Conservation (phyloP, 768 basidiomycete genomes). For the Tricholoma terreum region DNA sequence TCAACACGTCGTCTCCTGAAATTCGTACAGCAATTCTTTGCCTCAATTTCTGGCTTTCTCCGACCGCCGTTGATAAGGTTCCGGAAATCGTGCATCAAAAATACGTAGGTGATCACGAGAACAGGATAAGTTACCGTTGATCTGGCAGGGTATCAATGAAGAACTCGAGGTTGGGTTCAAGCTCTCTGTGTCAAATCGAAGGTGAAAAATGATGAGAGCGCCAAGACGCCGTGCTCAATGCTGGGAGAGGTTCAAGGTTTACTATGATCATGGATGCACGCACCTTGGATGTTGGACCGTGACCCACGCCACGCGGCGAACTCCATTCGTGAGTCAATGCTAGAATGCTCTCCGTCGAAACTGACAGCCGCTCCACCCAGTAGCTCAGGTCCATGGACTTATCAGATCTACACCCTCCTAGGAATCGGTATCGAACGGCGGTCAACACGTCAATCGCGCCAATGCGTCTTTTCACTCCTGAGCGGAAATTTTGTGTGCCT, state of each 20-base stretch:
- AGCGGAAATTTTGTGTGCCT: neutral
- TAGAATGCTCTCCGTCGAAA: neutral
- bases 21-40: neutral
- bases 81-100: neutral
- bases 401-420: neutral
- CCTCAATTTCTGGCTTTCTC: neutral
- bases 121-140: neutral
- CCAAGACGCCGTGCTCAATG: too few species aligned
- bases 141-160: too few species aligned
- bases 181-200: too few species aligned
- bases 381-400: neutral
- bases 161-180: too few species aligned
- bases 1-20: neutral
- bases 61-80: neutral
- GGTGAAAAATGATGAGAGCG: too few species aligned
- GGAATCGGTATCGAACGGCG: neutral
- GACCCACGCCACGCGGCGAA: neutral
- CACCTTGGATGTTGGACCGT: neutral
- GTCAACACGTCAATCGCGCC: neutral
- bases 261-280: too few species aligned
- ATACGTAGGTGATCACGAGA: neutral
- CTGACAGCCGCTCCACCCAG: neutral
- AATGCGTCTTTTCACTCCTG: neutral
- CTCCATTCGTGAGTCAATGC: neutral
- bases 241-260: too few species aligned